Conservation (phyloP, 305 asterid species). For the Fraxinus xanthoxyloides region DNA sequence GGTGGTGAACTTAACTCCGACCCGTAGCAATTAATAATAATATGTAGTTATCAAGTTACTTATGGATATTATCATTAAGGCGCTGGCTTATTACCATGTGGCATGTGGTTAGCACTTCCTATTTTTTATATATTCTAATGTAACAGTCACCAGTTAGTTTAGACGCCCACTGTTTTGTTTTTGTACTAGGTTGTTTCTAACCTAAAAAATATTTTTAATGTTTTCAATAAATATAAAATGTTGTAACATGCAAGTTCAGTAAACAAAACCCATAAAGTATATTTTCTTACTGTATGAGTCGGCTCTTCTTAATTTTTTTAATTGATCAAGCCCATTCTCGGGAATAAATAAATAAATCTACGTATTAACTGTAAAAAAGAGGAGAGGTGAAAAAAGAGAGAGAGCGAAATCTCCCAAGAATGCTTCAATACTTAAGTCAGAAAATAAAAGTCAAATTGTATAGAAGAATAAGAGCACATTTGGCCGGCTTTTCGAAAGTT, state of each 20-base stretch:
- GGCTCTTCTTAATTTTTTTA: not conserved
- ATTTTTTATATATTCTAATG: not conserved
- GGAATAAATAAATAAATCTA: too few species aligned
- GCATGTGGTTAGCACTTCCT: not conserved
- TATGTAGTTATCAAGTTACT: not conserved
- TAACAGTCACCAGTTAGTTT: not conserved
- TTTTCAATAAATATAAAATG: too few species aligned
- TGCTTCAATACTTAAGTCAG: too few species aligned
- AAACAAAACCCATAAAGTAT: not conserved
- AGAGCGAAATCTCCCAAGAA: too few species aligned
- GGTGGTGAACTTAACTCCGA: too few species aligned
- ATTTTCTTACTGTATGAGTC: not conserved
- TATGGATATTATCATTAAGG: constrained; percentile 2
- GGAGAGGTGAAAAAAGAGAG: too few species aligned
- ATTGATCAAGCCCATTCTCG: not conserved
- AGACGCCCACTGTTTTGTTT: constrained; percentile 20
- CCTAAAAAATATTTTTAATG: too few species aligned
- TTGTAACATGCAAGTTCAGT: not conserved
- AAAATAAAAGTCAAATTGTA: not conserved
- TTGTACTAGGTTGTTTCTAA: constrained; percentile 35
- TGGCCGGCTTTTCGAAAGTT: not conserved
- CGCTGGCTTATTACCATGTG: constrained; percentile 1
- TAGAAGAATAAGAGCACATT: not conserved
- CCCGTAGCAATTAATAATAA: too few species aligned
- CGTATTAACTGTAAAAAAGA: too few species aligned